These are phyloP conservation scores for Cercospora beticola DNA, from an alignment of 2,329 filamentous ascomycete species.

Conservation along the genomic window DNA sequence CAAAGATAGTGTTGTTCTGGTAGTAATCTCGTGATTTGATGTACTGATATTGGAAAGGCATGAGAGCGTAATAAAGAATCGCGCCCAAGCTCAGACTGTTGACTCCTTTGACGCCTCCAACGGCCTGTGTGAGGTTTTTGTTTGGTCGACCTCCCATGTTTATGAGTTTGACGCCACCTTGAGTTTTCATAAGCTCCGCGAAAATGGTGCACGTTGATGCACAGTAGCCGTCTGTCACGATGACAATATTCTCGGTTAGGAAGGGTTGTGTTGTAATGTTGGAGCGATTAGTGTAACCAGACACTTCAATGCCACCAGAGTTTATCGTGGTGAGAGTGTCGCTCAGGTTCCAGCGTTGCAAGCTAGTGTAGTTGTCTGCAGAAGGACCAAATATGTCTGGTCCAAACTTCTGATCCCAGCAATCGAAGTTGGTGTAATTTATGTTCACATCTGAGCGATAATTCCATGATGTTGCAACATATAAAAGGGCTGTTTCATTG, in stretches of 20 bases:
- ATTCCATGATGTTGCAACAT: constrained; percentile 48
- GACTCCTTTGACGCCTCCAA: constrained; percentile 48
- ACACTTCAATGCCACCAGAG: constrained; percentile 42
- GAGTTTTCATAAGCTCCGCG: constrained; percentile 47
- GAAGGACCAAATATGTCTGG: constrained; percentile 42
- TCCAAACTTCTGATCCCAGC: constrained; percentile 50
- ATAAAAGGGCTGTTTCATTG: constrained; percentile 42
- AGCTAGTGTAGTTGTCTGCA: constrained; percentile 57
- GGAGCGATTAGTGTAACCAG: constrained; percentile 51
- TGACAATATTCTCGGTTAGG: constrained; percentile 57
- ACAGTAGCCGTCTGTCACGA: constrained; percentile 50
- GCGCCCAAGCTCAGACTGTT: constrained; percentile 33
- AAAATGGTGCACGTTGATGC: constrained; percentile 50
- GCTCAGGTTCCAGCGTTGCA: constrained; percentile 54
- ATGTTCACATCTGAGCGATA: constrained; percentile 49
- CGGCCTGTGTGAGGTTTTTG: constrained; percentile 45
- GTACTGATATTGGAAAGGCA: constrained; percentile 30
- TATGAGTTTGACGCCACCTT: constrained; percentile 46
- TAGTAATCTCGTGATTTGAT: constrained; percentile 31
- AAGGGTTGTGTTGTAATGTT: constrained; percentile 55
- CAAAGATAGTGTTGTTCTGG: constrained; percentile 31
- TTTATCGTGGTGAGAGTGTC: constrained; percentile 44
- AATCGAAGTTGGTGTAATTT: constrained; percentile 51
- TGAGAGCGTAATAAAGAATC: constrained; percentile 26
- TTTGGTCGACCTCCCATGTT: constrained; percentile 46